These are phyloP conservation scores for Hypoxylon lenormandii DNA, from an alignment of 495 filamentous ascomycete species.

Conservation along the genomic window DNA sequence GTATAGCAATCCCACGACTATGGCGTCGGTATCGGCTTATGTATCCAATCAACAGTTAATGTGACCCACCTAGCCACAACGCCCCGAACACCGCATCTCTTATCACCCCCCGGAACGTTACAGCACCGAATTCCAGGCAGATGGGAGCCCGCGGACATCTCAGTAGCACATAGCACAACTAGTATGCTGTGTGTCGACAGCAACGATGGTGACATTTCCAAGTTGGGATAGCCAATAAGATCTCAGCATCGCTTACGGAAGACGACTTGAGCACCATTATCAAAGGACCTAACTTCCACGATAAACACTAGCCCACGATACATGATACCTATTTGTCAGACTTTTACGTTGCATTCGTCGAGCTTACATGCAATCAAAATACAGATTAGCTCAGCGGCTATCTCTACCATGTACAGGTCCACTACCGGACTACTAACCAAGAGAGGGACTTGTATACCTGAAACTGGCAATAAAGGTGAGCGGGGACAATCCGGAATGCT, in stretches of 20 bases:
- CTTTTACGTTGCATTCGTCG: too few relatives aligned
- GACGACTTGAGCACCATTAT: too few relatives aligned
- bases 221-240: too few relatives aligned
- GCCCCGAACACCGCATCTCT: conserved; percentile 34
- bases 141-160: conserved; percentile 30
- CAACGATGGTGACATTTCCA: conserved; percentile 17
- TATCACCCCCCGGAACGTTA: conserved; percentile 40
- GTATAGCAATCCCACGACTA: conserved; percentile 23
- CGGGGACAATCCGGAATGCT: neutral
- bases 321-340: too few relatives aligned
- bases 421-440: neutral
- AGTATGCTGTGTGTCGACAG: conserved; percentile 36
- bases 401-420: too few relatives aligned
- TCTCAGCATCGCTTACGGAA: too few relatives aligned
- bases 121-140: conserved; percentile 44
- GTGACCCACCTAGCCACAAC: conserved; percentile 37
- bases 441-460: neutral
- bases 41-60: conserved; percentile 33
- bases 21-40: conserved; percentile 32
- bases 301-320: too few relatives aligned
- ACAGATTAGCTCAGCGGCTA: too few relatives aligned
- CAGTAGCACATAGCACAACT: conserved; percentile 37
- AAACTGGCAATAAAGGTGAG: neutral
- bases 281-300: too few relatives aligned
- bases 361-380: too few relatives aligned